Evolutionary conservation across 805 yeast genomes (phyloP), one percentile per base, ranked within the genome.

Genomic region (Blastobotrys mokoenaii): DNA sequence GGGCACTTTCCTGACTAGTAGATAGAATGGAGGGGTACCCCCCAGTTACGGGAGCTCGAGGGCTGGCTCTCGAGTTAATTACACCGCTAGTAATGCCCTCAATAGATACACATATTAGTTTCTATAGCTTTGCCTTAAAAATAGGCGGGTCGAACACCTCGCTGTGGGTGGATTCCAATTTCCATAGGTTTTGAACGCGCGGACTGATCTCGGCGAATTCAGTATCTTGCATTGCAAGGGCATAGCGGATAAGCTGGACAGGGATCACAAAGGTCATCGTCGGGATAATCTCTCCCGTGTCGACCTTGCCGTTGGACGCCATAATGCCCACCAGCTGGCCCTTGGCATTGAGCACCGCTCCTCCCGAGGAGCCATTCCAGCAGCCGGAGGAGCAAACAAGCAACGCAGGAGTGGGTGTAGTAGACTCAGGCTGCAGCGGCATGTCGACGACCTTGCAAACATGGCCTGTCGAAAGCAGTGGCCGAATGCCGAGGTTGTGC

Each of bases 331-430:
- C 60, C 7, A 64, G 55, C 29, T 56, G 52, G 15, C 52, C 43
- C 9, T 44, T 15, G 3, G 27, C 27, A 43, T 59, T 51, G 38
- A 61, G 49, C 3, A 64, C 48, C 0, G 57, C 66, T 6, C 68
- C 68, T 4, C 68, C 68, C 8, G 67, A 63, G 15, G 67, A 62
- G 1, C 68, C 68, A 30, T 64, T 64, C 68, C 68, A 64, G 53
- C 68, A 64, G 18, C 60, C 58, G 2, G 68, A 62, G 1, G 64
- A 51, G 10, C 60, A 45, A 2, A 64, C 53, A 7, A 61, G 43
- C 64, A 64, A 55, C 1, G 51, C 56, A 7, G 39, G 35, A 12
- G 33, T 18, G 10, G 12, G 22, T 11, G 12, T 22, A 5, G 9
- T 11, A 15, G 41, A 22, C 11, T 40, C 29, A 6, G 47, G 46